Evolutionary conservation across 495 filamentous ascomycete genomes (phyloP), one percentile per base, ranked within the genome.

Genomic region (Cercophora sp.): DNA sequence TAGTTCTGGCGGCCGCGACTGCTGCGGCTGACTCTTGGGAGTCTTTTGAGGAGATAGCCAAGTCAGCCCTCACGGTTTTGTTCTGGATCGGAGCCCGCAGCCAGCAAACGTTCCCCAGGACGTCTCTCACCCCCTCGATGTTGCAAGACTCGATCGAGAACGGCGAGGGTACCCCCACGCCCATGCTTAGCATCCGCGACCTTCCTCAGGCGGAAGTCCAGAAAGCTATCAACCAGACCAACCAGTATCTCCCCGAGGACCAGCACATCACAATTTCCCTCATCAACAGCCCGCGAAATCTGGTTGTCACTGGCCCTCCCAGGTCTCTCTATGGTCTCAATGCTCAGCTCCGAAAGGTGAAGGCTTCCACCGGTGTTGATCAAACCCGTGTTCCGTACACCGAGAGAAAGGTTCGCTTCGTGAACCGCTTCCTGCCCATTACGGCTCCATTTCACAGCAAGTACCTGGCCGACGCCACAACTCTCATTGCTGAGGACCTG

Each of bases 1-100:
- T 99, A 15, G 85, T 99, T 49, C 87, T 91, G 11, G 93, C 94
- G 11, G 91, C 91, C n/a, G 89, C 85, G 24, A 93, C 94, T 45
- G 87, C 94, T 4, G 85, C 90, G 2, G 85, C 89, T 8, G 84
- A 87, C 56, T 85, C 81, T 37, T 97, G 94, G 94, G 88, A 94
- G 53, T 87, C 86, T 1, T 97, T 94, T 60, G 80, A 87, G 31
- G 81, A 86, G 60, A 79, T 85, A 26, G 78, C 89, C 27, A 85
- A 79, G 45, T 79, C 87, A 61, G 86, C 91, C 1, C 73, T 99
- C 50, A 94, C 85, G 5, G 86, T 94, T 52, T 86, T 99, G n/a
- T 99, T 99, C 76, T 99, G 93, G 94, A 97, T 99, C 57, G 94
- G 94, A 56, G 82, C 91, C n/a, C 88, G 94, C 57, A 96, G 92